These are phyloP conservation scores for Claviceps sp. DNA, from an alignment of 2,329 filamentous ascomycete species.

Conservation along the genomic window DNA sequence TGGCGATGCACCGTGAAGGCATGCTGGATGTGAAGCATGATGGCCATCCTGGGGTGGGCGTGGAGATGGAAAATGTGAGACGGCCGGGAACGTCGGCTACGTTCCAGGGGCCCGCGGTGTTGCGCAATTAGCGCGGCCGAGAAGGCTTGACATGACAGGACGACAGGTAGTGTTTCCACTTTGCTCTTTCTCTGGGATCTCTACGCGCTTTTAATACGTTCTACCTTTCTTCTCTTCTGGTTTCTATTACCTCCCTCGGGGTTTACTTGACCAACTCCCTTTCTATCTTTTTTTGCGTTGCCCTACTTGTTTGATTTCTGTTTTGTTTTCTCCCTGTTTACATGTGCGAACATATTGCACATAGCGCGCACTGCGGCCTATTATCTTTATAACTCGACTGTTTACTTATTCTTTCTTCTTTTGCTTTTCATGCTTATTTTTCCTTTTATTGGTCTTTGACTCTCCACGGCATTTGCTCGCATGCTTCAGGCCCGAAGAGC, in stretches of 20 bases:
- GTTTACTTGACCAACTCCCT: no score
- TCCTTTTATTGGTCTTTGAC: not conserved
- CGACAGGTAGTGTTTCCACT: not conserved
- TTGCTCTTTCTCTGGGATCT: not conserved
- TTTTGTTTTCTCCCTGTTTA: no score
- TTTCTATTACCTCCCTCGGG: no score
- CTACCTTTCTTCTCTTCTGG: not conserved
- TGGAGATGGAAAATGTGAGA: constrained; percentile 60
- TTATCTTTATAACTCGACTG: not conserved
- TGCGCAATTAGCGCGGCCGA: constrained; percentile 22
- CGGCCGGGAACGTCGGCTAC: constrained; percentile 25
- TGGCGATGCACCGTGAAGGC: constrained; percentile 35
- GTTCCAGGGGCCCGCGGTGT: constrained; percentile 41
- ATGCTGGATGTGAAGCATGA: no score
- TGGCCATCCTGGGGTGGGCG: constrained; percentile 19
- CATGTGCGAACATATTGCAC: no score
- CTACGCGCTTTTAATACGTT: not conserved
- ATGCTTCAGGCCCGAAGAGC: not conserved
- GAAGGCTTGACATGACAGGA: no score
- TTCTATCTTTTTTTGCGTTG: no score
- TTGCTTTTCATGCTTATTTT: not conserved
- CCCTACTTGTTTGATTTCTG: no score
- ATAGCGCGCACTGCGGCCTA: no score
- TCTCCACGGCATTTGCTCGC: not conserved
- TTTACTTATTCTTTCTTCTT: not conserved